Conservation (phyloP, 345 rosid genomes). For the Lenwebbia sp. region DNA sequence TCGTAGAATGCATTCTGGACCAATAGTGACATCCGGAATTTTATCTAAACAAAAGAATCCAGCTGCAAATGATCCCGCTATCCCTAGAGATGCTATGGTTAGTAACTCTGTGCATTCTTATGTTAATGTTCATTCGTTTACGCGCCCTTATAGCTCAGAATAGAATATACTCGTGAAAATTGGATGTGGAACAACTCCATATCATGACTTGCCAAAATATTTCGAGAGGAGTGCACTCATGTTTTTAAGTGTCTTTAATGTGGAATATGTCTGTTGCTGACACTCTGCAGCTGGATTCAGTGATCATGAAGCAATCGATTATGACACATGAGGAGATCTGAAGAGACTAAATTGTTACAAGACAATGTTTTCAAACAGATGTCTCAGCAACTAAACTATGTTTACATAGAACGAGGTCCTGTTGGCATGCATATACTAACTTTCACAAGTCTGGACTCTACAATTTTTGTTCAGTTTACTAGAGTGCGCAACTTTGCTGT, state of each 20-base stretch:
- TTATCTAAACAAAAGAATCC: conserved; percentile 39
- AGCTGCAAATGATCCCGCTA: conserved; percentile 22
- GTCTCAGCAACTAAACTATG: neutral
- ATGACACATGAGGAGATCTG: neutral
- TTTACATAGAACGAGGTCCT: neutral
- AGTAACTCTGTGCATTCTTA: neutral
- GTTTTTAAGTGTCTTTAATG: neutral
- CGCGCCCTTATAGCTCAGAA: neutral
- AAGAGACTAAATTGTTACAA: neutral
- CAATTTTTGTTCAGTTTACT: neutral
- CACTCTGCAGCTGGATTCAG: neutral
- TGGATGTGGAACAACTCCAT: neutral
- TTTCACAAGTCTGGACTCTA: neutral
- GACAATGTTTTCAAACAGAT: neutral
- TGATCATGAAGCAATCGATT: neutral
- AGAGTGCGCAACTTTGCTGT: neutral
- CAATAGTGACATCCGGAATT: conserved; percentile 17
- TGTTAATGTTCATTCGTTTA: neutral
- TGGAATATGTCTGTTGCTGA: neutral
- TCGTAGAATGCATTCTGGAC: conserved; percentile 41
- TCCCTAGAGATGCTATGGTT: conserved; percentile 31
- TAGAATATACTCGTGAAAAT: neutral
- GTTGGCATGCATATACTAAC: neutral
- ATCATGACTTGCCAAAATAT: neutral
- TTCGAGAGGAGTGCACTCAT: neutral